Percentiles rank a stretch among this genome's conserved stretches.
Evolutionary conservation across 108 stramenopile species (phyloP).

Genomic region (Skeletonema tropicum): DNA sequence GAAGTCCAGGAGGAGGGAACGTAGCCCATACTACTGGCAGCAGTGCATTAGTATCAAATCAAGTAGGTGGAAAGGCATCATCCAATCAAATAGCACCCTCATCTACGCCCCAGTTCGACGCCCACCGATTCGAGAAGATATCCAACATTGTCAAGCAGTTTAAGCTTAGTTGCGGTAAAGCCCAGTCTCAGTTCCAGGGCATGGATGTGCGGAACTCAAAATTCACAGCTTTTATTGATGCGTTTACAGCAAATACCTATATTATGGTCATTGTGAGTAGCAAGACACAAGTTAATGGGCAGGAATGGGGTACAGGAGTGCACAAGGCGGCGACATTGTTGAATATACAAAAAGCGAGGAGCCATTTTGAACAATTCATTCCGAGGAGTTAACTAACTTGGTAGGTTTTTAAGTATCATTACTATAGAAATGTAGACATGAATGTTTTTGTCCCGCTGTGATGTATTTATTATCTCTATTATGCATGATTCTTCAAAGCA

Average conservation of each 20-base stretch:
- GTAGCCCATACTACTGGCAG: constrained; percentile 3
- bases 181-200: constrained; percentile 94
- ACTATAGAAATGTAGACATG: too few species aligned
- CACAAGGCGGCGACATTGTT: constrained; percentile 89
- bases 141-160: constrained; percentile 99
- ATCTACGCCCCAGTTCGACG: constrained; percentile 86
- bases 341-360: constrained; percentile 93
- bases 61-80: constrained; percentile 2
- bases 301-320: constrained; percentile 49
- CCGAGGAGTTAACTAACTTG: constrained; percentile 55
- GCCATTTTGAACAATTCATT: constrained; percentile 94
- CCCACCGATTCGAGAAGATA: constrained; percentile 99
- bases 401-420: not conserved
- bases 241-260: constrained; percentile 96
- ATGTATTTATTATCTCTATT: too few species aligned
- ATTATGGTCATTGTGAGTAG: constrained; percentile 97
- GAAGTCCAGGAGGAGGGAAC: constrained; percentile 5
- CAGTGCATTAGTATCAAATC: constrained; percentile 8
- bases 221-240: constrained; percentile 95
- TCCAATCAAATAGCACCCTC: constrained; percentile 16
- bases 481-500: too few species aligned
- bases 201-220: constrained; percentile 94
- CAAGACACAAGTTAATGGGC: constrained; percentile 39
- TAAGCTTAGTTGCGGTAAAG: constrained; percentile 96
- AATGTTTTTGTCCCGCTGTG: too few species aligned